Conservation (phyloP, 176 grass and related monocot species). For the Phyllostachys edulis region DNA sequence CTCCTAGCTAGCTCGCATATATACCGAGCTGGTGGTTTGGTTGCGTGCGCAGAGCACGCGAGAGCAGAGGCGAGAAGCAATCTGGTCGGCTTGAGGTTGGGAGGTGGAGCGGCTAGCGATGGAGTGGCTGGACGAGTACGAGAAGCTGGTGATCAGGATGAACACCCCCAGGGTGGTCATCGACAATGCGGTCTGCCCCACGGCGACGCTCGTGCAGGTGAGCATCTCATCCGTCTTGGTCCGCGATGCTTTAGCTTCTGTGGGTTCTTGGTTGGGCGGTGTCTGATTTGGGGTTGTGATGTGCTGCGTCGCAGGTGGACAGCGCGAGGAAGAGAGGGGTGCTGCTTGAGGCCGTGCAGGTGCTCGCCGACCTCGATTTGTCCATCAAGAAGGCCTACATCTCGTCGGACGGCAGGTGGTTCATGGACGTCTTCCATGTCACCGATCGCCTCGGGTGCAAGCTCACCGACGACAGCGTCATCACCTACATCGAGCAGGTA, state of each 20-base stretch:
- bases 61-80: neutral
- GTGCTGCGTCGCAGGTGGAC: conserved; percentile 45
- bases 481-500: conserved; percentile 84
- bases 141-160: conserved; percentile 97
- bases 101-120: conserved; percentile 14
- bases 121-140: conserved; percentile 95
- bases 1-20: neutral
- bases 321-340: conserved; percentile 73
- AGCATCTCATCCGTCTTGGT: neutral
- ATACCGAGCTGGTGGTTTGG: neutral
- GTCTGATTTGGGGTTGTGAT: neutral
- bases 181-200: conserved; percentile 86
- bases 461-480: conserved; percentile 86
- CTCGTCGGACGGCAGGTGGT: conserved; percentile 93
- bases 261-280: neutral
- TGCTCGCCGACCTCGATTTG: conserved; percentile 79
- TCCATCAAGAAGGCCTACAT: conserved; percentile 91
- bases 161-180: conserved; percentile 78
- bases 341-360: conserved; percentile 89
- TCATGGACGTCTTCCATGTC: conserved; percentile 99
- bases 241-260: neutral
- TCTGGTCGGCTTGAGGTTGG: neutral
- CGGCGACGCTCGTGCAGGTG: conserved; percentile 72
- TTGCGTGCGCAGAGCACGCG: neutral
- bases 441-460: conserved; percentile 79